Conservation (phyloP, 2,329 filamentous ascomycete genomes). For the Pseudofabraea citricarpa region DNA sequence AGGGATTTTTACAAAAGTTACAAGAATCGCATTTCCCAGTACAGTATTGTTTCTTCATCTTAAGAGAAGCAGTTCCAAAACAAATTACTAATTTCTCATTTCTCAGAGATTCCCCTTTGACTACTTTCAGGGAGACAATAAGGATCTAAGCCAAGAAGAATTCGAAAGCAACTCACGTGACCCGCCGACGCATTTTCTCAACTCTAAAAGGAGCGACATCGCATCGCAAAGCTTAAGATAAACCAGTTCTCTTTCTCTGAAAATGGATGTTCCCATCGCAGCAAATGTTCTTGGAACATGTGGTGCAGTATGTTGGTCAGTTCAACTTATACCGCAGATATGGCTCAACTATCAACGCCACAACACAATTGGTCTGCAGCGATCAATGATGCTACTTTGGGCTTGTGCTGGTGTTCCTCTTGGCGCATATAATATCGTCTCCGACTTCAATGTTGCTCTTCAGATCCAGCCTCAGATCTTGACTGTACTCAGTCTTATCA, state of each 20-base stretch:
- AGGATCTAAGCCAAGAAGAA: too few relatives aligned
- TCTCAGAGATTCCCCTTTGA: too few relatives aligned
- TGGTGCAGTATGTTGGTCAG: slow-evolving; percentile 62
- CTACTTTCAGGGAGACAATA: too few relatives aligned
- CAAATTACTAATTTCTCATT: too few relatives aligned
- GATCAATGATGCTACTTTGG: slow-evolving; percentile 70
- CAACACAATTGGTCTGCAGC: slow-evolving; percentile 59
- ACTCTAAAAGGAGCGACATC: too few relatives aligned
- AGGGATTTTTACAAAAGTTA: too few relatives aligned
- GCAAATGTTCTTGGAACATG: slow-evolving; percentile 55
- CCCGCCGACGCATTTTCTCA: too few relatives aligned
- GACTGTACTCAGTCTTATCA: slow-evolving; percentile 28
- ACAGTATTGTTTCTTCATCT: too few relatives aligned
- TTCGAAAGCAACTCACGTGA: neutral
- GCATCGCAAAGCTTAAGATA: too few relatives aligned
- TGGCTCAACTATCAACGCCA: slow-evolving; percentile 63
- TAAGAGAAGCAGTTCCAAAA: too few relatives aligned
- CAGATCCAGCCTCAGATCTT: slow-evolving; percentile 29
- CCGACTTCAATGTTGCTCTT: slow-evolving; percentile 27
- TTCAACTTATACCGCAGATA: slow-evolving; percentile 67
- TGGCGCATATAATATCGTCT: slow-evolving; percentile 37
- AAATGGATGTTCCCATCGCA: slow-evolving; percentile 49
- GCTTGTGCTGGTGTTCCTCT: slow-evolving; percentile 63
- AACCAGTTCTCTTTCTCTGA: neutral
- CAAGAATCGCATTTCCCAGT: too few relatives aligned